Percentiles rank a stretch among this genome's conserved stretches.
Evolutionary conservation across 306 rosid genomes (phyloP).

Genomic region (Arachis stenosperma): DNA sequence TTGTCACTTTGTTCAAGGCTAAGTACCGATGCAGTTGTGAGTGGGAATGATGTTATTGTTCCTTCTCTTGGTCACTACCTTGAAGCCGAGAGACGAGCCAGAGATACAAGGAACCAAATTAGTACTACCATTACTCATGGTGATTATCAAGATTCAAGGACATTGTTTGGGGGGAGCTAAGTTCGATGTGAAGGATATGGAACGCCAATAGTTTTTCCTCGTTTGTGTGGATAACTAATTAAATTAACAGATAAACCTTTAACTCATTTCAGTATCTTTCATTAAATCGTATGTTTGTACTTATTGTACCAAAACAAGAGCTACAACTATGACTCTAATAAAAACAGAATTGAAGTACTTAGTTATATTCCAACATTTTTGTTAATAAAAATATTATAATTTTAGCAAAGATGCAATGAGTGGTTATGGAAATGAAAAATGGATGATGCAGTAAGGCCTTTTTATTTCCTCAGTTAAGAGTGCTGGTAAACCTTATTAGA

Average conservation of each 20-base stretch:
- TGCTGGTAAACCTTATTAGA: too few species aligned
- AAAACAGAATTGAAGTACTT: too few species aligned
- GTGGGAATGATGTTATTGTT: constrained; percentile 32
- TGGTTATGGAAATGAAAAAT: too few species aligned
- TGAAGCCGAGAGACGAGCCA: constrained; percentile 66
- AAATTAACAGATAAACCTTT: constrained; percentile 7
- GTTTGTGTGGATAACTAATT: constrained; percentile 47
- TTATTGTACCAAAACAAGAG: too few species aligned
- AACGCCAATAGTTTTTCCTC: constrained; percentile 33
- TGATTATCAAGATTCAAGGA: constrained; percentile 30
- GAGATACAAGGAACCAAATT: constrained; percentile 46
- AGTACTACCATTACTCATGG: background rate
- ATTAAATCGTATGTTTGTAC: too few species aligned
- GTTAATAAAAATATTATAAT: too few species aligned
- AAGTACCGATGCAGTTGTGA: constrained; percentile 57
- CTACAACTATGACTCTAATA: too few species aligned
- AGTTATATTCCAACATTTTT: too few species aligned
- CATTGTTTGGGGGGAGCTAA: constrained; percentile 39
- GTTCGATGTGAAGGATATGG: constrained; percentile 42
- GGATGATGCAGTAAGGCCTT: too few species aligned
- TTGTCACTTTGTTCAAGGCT: constrained; percentile 69
- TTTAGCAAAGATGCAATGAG: too few species aligned
- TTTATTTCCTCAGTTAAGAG: too few species aligned
- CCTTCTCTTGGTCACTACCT: constrained; percentile 76
- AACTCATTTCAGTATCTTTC: background rate